phyloP scores from a whole-genome alignment of 495 filamentous ascomycete genomes.

The Tuber microsphaerosporum region DNA sequence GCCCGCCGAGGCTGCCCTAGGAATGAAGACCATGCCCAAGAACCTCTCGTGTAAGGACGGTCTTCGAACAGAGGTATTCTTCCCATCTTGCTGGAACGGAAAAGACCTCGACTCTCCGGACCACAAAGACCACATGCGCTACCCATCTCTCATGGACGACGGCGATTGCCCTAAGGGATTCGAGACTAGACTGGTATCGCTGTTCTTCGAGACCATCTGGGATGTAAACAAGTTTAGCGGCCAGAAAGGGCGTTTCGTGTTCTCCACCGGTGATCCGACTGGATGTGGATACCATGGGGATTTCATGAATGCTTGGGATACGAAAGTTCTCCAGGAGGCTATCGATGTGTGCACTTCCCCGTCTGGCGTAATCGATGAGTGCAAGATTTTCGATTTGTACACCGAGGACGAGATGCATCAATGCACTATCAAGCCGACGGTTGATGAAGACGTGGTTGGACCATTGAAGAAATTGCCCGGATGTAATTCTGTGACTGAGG shows the following conservation, averaged over 20 bases:
- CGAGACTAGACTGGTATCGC: slow-evolving; percentile 59
- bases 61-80: slow-evolving; percentile 74
- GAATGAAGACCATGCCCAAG: slow-evolving; percentile 70
- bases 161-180: slow-evolving; percentile 71
- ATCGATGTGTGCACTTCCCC: slow-evolving; percentile 47
- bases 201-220: slow-evolving; percentile 89
- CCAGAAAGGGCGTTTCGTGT: slow-evolving; percentile 63
- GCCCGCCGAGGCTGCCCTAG: slow-evolving; percentile 61
- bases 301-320: slow-evolving; percentile 77
- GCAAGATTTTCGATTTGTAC: slow-evolving; percentile 26
- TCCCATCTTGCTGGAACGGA: slow-evolving; percentile 89
- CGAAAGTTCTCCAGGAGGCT: slow-evolving; percentile 53
- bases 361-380: slow-evolving; percentile 33
- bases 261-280: slow-evolving; percentile 74
- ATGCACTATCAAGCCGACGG: slow-evolving; percentile 26
- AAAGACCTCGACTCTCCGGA: slow-evolving; percentile 54
- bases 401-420: slow-evolving; percentile 14
- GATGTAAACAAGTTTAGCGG: slow-evolving; percentile 63
- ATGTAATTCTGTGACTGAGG: slow-evolving; percentile 43
- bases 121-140: slow-evolving; percentile 69
- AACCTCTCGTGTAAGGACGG: slow-evolving; percentile 78
- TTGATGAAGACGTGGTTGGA: slow-evolving; percentile 45
- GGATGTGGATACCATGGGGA: slow-evolving; percentile 79
- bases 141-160: slow-evolving; percentile 64
- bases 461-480: slow-evolving; percentile 46